These are phyloP conservation scores for Aspergillus sclerotiicarbonarius DNA, from an alignment of 495 filamentous ascomycete species.

Conservation along the genomic window DNA sequence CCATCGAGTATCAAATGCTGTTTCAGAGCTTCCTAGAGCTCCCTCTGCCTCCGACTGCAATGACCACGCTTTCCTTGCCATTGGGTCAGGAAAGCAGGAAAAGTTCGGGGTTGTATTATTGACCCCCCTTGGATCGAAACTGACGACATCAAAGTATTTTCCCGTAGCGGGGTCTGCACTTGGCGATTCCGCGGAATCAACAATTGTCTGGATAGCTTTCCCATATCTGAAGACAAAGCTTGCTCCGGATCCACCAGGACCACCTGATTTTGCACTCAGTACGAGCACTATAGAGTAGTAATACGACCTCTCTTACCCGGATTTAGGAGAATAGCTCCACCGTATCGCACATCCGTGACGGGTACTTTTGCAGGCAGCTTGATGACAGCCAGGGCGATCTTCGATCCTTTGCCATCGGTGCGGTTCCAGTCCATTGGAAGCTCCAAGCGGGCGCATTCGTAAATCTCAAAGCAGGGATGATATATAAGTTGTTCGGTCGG, in stretches of 20 bases:
- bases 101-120: conserved; percentile 2
- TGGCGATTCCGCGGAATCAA: not conserved
- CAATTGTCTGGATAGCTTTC: not conserved
- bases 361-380: conserved; percentile 5
- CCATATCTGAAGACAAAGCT: not conserved
- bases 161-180: not conserved
- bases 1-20: not conserved
- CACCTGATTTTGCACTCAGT: not conserved
- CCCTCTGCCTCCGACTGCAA: not conserved
- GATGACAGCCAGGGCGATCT: conserved; percentile 3
- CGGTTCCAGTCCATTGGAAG: conserved; percentile 8
- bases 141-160: conserved; percentile 5
- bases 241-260: not conserved
- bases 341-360: conserved; percentile 9
- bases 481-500: not conserved
- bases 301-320: not conserved
- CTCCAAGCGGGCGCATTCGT: conserved; percentile 1
- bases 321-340: conserved; percentile 3
- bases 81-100: not conserved
- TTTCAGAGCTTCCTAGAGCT: not conserved
- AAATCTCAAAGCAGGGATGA: not conserved
- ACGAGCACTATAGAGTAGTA: not conserved
- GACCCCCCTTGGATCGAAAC: conserved; percentile 2
- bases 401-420: not conserved
- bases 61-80: not conserved